Evolutionary conservation across 2,329 filamentous ascomycete species (phyloP), one percentile per base, ranked within the genome.

Genomic region (Penicillium sp.): DNA sequence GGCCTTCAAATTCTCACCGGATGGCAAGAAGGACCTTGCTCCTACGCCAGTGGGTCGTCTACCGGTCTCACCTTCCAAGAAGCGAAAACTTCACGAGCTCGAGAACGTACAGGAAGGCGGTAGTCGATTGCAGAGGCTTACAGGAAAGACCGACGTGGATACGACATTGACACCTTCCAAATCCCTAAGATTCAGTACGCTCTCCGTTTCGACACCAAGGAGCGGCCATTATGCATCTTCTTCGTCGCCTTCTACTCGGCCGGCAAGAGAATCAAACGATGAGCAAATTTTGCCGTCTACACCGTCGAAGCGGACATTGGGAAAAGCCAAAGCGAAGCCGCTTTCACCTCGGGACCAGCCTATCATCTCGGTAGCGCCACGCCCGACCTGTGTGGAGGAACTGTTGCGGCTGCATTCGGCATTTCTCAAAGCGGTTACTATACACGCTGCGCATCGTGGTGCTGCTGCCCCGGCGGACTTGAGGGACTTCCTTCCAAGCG

Each of bases 361-460:
- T 31, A 29, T 21, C 15, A 19, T 17, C 31, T 15, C 30, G 23
- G 47, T 23, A 64, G 11, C 47, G 58, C 4, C 59, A 9, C 72
- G 68, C 7, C 71, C 71, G 26, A 51, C 70, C 13, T 74, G 69
- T 45, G 71, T 78, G 26, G 63, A 69, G 44, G 86, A 90, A 53
- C 79, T 92, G 17, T 76, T 91, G 55, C 79, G 84, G 60, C 80
- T 93, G 29, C 87, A 92, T 73, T 81, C 82, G 46, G 83, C 88
- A 11, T 90, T 93, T 67, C 81, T 91, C 61, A 88, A 88, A 70
- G 88, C 90, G 0, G 79, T 92, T 26, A 84, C 86, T 0, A 78
- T 93, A 9, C 89, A 92, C 70, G 84, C 87, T 63, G 88, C 88
- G 1, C 90, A 93, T 76, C 87, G 90, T 73, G 88, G 89, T 62